These are phyloP conservation scores for Paralagenidium karlingii DNA, from an alignment of 352 stramenopile species.

Conservation along the genomic window DNA sequence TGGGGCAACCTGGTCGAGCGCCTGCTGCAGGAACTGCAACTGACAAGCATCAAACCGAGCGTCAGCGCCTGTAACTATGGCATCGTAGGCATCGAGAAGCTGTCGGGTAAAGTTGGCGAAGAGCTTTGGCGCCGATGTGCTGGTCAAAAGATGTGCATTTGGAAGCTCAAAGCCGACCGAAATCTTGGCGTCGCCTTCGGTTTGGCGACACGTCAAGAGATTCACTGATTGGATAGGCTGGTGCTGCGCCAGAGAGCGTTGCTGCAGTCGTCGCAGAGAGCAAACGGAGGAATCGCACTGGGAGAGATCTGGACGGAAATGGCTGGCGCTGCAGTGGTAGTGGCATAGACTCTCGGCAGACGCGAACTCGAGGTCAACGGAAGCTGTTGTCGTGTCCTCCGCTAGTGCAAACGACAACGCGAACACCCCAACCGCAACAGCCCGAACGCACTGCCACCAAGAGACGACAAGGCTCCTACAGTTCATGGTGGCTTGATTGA, in stretches of 20 bases:
- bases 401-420: too few relatives aligned
- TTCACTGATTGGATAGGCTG: constrained; percentile 6
- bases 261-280: background rate
- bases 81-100: constrained; percentile 46
- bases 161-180: constrained; percentile 11
- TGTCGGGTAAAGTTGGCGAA: constrained; percentile 41
- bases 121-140: constrained; percentile 13
- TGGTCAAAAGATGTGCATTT: constrained; percentile 8
- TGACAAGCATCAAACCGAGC: constrained; percentile 45
- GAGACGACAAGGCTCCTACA: too few relatives aligned
- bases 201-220: too few relatives aligned
- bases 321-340: constrained; percentile 43
- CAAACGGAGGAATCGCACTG: constrained; percentile 23
- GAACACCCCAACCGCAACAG: too few relatives aligned
- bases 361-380: constrained; percentile 26
- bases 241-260: constrained; percentile 4
- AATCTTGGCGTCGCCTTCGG: background rate
- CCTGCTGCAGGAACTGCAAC: constrained; percentile 50
- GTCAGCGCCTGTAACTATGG: constrained; percentile 34
- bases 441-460: too few relatives aligned
- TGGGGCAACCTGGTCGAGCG: constrained; percentile 15
- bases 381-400: too few relatives aligned
- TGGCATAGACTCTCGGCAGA: constrained; percentile 30
- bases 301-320: constrained; percentile 25
- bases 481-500: too few relatives aligned